These are phyloP conservation scores for Aspergillus ellipticus DNA, from an alignment of 495 filamentous ascomycete species.

Conservation along the genomic window DNA sequence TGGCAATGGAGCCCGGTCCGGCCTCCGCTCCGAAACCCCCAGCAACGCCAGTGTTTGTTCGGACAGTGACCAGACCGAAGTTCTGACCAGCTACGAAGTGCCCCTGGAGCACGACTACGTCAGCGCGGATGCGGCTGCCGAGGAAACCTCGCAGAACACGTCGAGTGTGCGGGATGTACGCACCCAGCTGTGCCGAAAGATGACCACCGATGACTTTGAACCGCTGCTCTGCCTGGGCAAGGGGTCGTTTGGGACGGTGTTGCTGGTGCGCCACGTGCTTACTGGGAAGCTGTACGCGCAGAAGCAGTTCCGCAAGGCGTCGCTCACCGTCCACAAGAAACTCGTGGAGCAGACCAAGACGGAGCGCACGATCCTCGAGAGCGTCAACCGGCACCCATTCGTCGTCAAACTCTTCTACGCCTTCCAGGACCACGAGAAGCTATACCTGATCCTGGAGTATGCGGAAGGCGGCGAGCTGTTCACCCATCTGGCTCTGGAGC, in stretches of 20 bases:
- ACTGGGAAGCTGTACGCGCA: conserved; percentile 93
- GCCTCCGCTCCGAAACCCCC: conserved; percentile 40
- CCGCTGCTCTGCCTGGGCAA: conserved; percentile 94
- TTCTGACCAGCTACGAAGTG: conserved; percentile 80
- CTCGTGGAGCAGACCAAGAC: conserved; percentile 96
- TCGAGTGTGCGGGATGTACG: conserved; percentile 27
- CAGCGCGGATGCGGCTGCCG: conserved; percentile 59
- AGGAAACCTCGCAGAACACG: conserved; percentile 28
- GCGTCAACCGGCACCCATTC: conserved; percentile 91
- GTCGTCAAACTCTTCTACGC: conserved; percentile 97
- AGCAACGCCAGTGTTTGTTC: conserved; percentile 57
- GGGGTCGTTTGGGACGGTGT: conserved; percentile 88
- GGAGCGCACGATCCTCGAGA: conserved; percentile 89
- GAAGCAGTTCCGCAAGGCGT: conserved; percentile 97
- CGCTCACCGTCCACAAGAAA: conserved; percentile 85
- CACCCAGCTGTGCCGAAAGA: conserved; percentile 63
- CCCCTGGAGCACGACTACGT: conserved; percentile 84
- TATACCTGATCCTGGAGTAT: conserved; percentile 97
- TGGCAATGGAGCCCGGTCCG: conserved; percentile 31
- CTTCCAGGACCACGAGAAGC: conserved; percentile 96
- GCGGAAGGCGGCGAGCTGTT: conserved; percentile 97
- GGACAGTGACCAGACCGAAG: conserved; percentile 52
- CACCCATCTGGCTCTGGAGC: conserved; percentile 79
- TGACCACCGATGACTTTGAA: conserved; percentile 88
- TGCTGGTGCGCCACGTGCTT: conserved; percentile 80